Evolutionary conservation across 441 rosid species (phyloP).

Genomic region (Mallotus japonicus): DNA sequence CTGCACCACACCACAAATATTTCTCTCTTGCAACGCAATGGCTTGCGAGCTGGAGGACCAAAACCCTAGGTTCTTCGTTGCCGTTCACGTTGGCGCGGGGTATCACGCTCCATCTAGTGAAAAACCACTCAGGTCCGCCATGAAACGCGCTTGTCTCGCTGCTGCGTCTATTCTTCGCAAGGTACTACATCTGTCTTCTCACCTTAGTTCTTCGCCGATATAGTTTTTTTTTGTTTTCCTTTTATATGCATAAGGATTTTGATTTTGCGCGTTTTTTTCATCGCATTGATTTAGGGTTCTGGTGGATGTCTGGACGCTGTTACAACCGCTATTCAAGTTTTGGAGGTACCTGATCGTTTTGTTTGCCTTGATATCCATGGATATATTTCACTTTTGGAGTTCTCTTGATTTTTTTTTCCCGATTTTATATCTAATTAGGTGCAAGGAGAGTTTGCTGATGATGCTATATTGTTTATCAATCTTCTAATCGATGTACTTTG

Average conservation of each 20-base stretch:
- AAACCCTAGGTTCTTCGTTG: slow-evolving; percentile 71
- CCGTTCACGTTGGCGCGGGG: slow-evolving; percentile 95
- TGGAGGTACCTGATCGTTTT: slow-evolving; percentile 53
- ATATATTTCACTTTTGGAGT: neutral
- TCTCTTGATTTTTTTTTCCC: too few species aligned
- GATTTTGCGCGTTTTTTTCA: neutral
- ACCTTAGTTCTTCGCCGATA: neutral
- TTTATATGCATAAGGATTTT: neutral
- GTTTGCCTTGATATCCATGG: neutral
- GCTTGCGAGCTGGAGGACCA: slow-evolving; percentile 31
- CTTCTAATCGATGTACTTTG: too few species aligned
- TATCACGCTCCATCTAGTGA: slow-evolving; percentile 70
- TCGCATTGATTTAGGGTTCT: slow-evolving; percentile 43
- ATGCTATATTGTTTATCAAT: neutral
- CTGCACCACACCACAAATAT: too few species aligned
- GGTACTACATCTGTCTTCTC: slow-evolving; percentile 39
- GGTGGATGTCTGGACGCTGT: slow-evolving; percentile 79
- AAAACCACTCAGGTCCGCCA: slow-evolving; percentile 72
- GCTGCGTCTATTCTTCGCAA: slow-evolving; percentile 77
- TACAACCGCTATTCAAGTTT: slow-evolving; percentile 74
- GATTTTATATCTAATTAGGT: neutral
- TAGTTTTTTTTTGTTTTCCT: neutral
- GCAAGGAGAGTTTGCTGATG: neutral
- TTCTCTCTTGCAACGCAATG: slow-evolving; percentile 13
- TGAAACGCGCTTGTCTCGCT: slow-evolving; percentile 87